A percentile compares a stretch with the other conserved stretches of the same genome.
These are phyloP conservation scores for Emericellopsis cladophorae DNA, from an alignment of 2,329 filamentous ascomycete genomes.

Conservation along the genomic window DNA sequence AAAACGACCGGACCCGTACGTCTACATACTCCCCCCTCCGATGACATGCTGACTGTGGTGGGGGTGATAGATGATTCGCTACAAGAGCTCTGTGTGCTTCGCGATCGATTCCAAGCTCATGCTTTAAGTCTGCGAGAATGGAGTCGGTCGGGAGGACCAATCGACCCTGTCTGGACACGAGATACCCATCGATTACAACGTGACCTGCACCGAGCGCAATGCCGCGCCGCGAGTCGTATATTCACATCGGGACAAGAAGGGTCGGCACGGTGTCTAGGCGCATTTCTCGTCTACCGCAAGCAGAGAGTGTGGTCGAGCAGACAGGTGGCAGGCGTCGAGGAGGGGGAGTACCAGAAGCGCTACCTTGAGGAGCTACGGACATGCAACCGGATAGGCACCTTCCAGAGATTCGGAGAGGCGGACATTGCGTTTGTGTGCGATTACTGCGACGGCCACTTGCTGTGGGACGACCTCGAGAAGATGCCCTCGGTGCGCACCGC, in stretches of 20 bases:
- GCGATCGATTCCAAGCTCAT: conserved; percentile 31
- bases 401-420: conserved; percentile 39
- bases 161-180: conserved; percentile 41
- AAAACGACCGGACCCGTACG: conserved; percentile 42
- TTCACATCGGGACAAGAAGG: conserved; percentile 37
- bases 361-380: conserved; percentile 34
- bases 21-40: conserved; percentile 4
- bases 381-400: conserved; percentile 40
- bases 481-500: conserved; percentile 34
- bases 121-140: conserved; percentile 39
- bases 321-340: conserved; percentile 6
- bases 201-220: conserved; percentile 44
- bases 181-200: conserved; percentile 35
- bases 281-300: conserved; percentile 37
- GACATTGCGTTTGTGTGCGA: conserved; percentile 48
- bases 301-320: conserved; percentile 24
- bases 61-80: conserved; percentile 33
- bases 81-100: conserved; percentile 32
- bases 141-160: conserved; percentile 39
- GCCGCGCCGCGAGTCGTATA: conserved; percentile 42
- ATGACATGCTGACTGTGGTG: conserved; percentile 5
- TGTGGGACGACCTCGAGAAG: conserved; percentile 42
- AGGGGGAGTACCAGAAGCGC: conserved; percentile 21
- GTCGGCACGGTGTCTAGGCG: conserved; percentile 39
- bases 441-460: conserved; percentile 46